These are phyloP conservation scores for Emergomyces africanus DNA, from an alignment of 2,329 filamentous ascomycete genomes.

Conservation along the genomic window DNA sequence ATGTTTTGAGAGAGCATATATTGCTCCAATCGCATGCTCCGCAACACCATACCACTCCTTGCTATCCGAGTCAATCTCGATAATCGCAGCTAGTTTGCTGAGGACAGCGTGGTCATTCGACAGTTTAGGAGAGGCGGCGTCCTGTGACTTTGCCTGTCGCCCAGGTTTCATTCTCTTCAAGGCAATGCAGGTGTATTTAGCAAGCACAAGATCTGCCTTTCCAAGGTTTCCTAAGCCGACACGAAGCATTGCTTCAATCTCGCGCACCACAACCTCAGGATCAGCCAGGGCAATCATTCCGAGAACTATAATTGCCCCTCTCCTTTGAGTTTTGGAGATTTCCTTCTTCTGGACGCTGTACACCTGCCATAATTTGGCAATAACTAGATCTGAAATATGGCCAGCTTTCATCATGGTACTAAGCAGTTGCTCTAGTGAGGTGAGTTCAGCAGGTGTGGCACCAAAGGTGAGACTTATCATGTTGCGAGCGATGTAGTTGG, in stretches of 20 bases:
- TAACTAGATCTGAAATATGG: conserved; percentile 70
- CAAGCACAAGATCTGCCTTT: conserved; percentile 69
- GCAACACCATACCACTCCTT: conserved; percentile 93
- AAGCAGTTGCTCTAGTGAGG: conserved; percentile 84
- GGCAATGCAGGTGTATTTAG: conserved; percentile 92
- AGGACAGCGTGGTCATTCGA: conserved; percentile 88
- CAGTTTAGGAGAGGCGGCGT: conserved; percentile 54
- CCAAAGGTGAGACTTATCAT: conserved; percentile 99
- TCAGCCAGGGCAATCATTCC: conserved; percentile 93
- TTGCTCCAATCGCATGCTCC: conserved; percentile 90
- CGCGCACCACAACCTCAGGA: conserved; percentile 82
- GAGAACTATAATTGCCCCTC: conserved; percentile 88
- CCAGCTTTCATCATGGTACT: conserved; percentile 97
- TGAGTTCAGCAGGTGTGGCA: conserved; percentile 86
- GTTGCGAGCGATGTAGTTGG: conserved; percentile 91
- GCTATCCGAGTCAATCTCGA: conserved; percentile 73
- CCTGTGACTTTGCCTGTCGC: conserved; percentile 62
- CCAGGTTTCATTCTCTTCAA: conserved; percentile 83
- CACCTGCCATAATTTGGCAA: conserved; percentile 92
- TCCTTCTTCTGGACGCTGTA: conserved; percentile 90
- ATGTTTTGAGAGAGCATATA: conserved; percentile 87
- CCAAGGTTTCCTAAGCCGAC: conserved; percentile 78
- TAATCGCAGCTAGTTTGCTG: conserved; percentile 65
- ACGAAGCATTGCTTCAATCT: conserved; percentile 87
- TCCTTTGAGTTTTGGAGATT: conserved; percentile 79